Evolutionary conservation across 2,329 filamentous ascomycete genomes (phyloP).

Genomic region (Fusarium goolgardi): DNA sequence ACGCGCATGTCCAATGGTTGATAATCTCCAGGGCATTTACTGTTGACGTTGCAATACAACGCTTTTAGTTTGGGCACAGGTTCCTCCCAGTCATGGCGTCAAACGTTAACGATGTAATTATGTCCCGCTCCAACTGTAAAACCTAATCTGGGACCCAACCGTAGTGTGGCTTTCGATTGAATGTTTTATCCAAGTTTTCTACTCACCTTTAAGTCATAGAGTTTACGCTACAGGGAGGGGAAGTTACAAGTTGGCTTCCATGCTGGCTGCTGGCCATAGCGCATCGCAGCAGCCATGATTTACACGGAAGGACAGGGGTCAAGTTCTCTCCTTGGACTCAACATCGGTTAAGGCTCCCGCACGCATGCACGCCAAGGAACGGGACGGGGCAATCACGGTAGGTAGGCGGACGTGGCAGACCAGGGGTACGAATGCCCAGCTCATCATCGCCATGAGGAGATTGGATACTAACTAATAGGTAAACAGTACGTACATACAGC

Average conservation of each 20-base stretch:
- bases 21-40: not conserved
- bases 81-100: not conserved
- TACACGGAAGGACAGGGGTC: not conserved
- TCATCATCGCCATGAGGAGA: slow-evolving; percentile 1
- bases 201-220: not conserved
- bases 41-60: too few relatives aligned
- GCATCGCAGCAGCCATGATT: not conserved
- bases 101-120: not conserved
- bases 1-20: not conserved
- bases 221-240: slow-evolving; percentile 10
- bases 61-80: not conserved
- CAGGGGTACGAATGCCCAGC: slow-evolving; percentile 2
- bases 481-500: not conserved
- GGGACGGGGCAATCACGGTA: not conserved
- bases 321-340: not conserved
- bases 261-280: not conserved
- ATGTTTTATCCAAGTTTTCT: slow-evolving; percentile 4
- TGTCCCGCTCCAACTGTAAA: not conserved
- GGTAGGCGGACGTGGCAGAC: slow-evolving; percentile 3
- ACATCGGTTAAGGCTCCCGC: not conserved
- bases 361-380: slow-evolving; percentile 11
- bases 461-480: not conserved
- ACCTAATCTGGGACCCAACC: slow-evolving; percentile 3
- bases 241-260: not conserved
- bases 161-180: not conserved